These are phyloP conservation scores for Penicillium crystallinum DNA, from an alignment of 495 filamentous ascomycete species.

Conservation along the genomic window DNA sequence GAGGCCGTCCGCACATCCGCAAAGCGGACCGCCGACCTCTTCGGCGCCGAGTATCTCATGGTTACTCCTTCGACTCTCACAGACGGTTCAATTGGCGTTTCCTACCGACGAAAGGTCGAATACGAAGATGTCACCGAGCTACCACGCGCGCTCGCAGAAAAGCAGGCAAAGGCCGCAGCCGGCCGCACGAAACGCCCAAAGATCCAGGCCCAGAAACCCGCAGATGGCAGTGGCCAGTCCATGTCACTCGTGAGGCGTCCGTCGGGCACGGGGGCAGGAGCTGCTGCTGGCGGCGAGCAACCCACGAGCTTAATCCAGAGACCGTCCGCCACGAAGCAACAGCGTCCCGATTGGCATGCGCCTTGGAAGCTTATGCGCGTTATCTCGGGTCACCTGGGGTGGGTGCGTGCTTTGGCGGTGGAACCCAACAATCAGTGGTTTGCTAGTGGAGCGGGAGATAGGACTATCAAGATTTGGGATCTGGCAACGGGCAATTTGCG, in stretches of 20 bases:
- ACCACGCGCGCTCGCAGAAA: slow-evolving; percentile 79
- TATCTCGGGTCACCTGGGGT: slow-evolving; percentile 93
- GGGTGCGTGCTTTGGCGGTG: slow-evolving; percentile 86
- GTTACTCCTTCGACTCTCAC: slow-evolving; percentile 40
- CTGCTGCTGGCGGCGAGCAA: slow-evolving; percentile 30
- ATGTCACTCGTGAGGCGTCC: slow-evolving; percentile 41
- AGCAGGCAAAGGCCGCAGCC: slow-evolving; percentile 63
- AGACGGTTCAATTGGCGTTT: slow-evolving; percentile 46
- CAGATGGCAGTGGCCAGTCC: slow-evolving; percentile 37
- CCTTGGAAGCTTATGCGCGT: slow-evolving; percentile 99
- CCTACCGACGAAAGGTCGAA: slow-evolving; percentile 64
- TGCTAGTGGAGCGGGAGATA: slow-evolving; percentile 89
- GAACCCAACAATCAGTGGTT: slow-evolving; percentile 99
- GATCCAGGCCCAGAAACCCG: slow-evolving; percentile 29
- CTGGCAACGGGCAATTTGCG: slow-evolving; percentile 75
- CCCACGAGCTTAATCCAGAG: slow-evolving; percentile 60
- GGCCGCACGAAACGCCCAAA: slow-evolving; percentile 54
- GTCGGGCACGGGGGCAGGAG: slow-evolving; percentile 23
- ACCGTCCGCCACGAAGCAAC: slow-evolving; percentile 63
- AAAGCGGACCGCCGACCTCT: slow-evolving; percentile 66
- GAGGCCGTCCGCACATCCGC: slow-evolving; percentile 52
- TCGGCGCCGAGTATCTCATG: slow-evolving; percentile 52
- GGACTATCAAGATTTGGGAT: slow-evolving; percentile 99
- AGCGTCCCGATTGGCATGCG: slow-evolving; percentile 88
- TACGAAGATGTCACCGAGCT: slow-evolving; percentile 78